Percentiles rank a stretch among this genome's conserved stretches.
Conservation (phyloP, 2,329 filamentous ascomycete genomes). For the Keithomyces neogunnii region DNA sequence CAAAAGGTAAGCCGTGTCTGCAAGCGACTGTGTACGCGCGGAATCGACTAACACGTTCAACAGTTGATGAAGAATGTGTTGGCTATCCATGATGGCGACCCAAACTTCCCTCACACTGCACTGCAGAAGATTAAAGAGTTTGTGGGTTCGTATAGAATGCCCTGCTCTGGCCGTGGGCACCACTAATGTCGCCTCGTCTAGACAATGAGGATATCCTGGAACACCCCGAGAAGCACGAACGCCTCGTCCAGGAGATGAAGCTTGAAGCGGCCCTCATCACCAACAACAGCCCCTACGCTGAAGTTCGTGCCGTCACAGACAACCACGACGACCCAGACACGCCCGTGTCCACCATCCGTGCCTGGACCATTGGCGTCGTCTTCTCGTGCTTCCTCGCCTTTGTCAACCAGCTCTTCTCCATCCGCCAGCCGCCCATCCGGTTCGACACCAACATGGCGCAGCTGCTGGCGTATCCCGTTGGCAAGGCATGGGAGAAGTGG, state of each 20-base stretch:
- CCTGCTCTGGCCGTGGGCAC: no score
- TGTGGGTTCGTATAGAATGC: constrained; percentile 16
- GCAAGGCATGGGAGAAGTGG: constrained; percentile 33
- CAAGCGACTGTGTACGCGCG: no score
- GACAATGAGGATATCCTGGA: constrained; percentile 21
- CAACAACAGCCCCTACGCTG: constrained; percentile 46
- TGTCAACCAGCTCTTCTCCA: constrained; percentile 47
- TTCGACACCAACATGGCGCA: constrained; percentile 46
- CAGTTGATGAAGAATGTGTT: constrained; percentile 26
- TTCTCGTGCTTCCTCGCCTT: constrained; percentile 37
- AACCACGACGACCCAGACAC: constrained; percentile 42
- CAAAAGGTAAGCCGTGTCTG: constrained; percentile 14
- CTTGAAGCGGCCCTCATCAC: constrained; percentile 42
- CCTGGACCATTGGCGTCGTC: constrained; percentile 40
- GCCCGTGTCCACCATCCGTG: constrained; percentile 42
- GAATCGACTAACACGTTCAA: neutral
- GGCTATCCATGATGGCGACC: constrained; percentile 25
- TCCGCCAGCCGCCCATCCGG: constrained; percentile 41
- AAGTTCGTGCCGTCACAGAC: constrained; percentile 45
- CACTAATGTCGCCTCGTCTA: constrained; percentile 1
- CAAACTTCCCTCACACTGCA: constrained; percentile 27
- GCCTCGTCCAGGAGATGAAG: constrained; percentile 42
- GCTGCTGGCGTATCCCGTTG: constrained; percentile 41
- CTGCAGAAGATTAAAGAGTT: constrained; percentile 29
- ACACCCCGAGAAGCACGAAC: constrained; percentile 28